phyloP scores from a whole-genome alignment of 148 eudicot species.

The Diospyros kaki region DNA sequence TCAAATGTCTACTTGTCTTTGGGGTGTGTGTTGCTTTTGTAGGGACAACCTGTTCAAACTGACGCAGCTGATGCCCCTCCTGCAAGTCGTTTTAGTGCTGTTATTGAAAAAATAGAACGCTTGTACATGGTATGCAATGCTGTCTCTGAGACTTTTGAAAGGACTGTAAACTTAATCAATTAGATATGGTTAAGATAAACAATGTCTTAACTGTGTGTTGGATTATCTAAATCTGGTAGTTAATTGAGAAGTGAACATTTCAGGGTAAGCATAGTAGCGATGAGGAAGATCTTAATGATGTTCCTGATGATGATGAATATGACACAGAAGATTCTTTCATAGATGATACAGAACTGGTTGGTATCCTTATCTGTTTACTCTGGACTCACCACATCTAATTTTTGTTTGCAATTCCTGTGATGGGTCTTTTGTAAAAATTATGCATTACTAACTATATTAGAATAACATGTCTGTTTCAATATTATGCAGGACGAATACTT shows the following conservation, averaged over 20 bases:
- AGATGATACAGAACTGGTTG: conserved; percentile 90
- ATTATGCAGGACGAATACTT: conserved; percentile 91
- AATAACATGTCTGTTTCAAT: not conserved
- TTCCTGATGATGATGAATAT: conserved; percentile 54
- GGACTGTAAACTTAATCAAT: not conserved
- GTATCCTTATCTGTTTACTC: conserved; percentile 23
- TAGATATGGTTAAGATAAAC: too few relatives aligned
- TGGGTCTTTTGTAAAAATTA: too few relatives aligned
- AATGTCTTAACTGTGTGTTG: not conserved
- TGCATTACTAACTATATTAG: too few relatives aligned
- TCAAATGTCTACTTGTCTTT: not conserved
- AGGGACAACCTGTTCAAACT: not conserved
- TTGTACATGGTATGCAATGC: conserved; percentile 65
- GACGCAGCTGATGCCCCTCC: not conserved
- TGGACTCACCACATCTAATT: too few relatives aligned
- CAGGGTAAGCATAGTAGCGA: conserved; percentile 70
- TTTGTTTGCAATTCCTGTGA: too few relatives aligned
- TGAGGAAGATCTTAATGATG: not conserved
- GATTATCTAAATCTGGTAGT: not conserved
- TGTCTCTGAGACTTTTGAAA: not conserved
- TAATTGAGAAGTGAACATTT: conserved; percentile 10
- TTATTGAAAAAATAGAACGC: conserved; percentile 38
- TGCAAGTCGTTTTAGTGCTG: not conserved
- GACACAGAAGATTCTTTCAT: conserved; percentile 99
- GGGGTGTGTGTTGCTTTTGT: not conserved